Base-by-base conservation (phyloP, 2,329 filamentous ascomycete species). In the Trichoderma pleuroti region DNA sequence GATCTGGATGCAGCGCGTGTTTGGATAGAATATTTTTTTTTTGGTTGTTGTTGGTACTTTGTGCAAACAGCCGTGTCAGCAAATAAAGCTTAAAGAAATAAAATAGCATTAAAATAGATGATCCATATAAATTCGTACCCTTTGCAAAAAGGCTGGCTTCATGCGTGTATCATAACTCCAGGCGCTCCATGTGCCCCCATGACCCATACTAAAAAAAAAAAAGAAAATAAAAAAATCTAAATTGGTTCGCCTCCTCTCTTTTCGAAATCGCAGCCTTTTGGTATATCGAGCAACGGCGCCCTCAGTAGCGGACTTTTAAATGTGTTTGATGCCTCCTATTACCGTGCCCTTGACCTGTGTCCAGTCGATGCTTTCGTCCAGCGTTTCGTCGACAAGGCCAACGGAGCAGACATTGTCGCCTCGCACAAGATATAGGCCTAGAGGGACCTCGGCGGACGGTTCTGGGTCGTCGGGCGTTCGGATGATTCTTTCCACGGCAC, bases 311-410 rank as follows among this genome's bases (percentile, higher is more conserved):
- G 46, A 28, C 10, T n/a, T 21, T 77, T 81, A 89, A 74, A 81
- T 76, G 78, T 98, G 94, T 81, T 96, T 98, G 76, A 94, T 94
- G 67, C 90, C 90, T 71, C 93, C 93, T 76, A 98, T 92, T 34
- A 92, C 89, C 71, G 91, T 89, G 5, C 95, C 95, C 79, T 92
- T 91, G 49, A 99, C 96, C 80, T 97, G 91, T 24, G 87, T 86
- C 96, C 96, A 99, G 82, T 98, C 91, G 78, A 99, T 98, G 76
- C 91, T 94, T 49, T 86, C 87, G 82, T 99, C 96, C 71, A 98
- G 84, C 75, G 92, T 87, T 81, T 97, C 94, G 80, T 99, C 94
- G 36, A 99, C 91, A 70, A 97, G 84, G 2, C 96, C 96, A 71
- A 96, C 92, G 18, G 97, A 86, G 73, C 94, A 94, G 61, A 99